Conservation (phyloP, 2,329 filamentous ascomycete species). For the Beauveria sp. region DNA sequence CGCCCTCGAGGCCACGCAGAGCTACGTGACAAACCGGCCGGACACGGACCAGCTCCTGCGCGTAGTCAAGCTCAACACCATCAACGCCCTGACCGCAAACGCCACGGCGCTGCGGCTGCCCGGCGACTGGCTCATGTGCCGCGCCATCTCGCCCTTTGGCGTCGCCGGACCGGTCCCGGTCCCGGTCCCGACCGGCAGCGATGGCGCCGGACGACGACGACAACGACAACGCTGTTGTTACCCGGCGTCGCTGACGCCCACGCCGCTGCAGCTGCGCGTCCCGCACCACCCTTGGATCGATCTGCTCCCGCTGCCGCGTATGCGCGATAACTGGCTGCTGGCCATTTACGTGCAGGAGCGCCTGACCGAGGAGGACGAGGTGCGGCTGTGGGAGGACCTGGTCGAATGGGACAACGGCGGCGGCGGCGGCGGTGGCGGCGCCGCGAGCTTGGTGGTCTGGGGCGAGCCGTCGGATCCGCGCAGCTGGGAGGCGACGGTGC, state of each 20-base stretch:
- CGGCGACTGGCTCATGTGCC: background rate
- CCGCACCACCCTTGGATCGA: constrained; percentile 30
- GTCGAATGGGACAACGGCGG: background rate
- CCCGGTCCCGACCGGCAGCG: background rate
- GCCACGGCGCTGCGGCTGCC: background rate
- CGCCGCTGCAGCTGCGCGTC: constrained; percentile 5
- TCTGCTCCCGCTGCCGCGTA: constrained; percentile 25
- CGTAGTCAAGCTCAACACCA: background rate
- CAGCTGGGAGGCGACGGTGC: constrained; percentile 40
- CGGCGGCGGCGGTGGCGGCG: background rate
- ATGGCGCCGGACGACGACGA: background rate
- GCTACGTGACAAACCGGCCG: background rate
- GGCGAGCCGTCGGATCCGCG: constrained; percentile 35
- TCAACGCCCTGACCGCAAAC: background rate
- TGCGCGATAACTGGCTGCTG: constrained; percentile 26
- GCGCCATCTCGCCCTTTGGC: background rate
- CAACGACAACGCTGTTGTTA: too few relatives aligned
- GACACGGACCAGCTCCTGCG: background rate
- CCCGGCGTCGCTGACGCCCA: constrained; percentile 6
- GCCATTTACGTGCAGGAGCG: background rate
- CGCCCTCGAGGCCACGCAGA: background rate
- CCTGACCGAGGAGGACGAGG: background rate
- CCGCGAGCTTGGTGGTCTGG: constrained; percentile 32
- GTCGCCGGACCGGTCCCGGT: background rate
- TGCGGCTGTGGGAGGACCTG: background rate